phyloP scores from a whole-genome alignment of 164 flowering plant genomes.

The Berberis thunbergii region DNA sequence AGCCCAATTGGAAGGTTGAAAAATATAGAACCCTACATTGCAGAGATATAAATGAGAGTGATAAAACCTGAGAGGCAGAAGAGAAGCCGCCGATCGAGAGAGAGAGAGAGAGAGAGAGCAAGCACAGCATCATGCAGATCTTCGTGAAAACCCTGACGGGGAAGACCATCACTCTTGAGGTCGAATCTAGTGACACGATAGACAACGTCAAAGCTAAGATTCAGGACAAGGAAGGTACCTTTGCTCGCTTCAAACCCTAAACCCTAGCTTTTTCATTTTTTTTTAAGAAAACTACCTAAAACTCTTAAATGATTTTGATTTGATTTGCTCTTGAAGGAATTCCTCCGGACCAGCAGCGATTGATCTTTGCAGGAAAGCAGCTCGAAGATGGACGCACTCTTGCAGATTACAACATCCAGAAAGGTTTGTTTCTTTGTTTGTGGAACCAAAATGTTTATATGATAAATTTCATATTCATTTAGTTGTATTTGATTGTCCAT shows the following conservation, averaged over 20 bases:
- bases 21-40: too few relatives aligned
- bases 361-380: constrained; percentile 18
- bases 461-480: background rate
- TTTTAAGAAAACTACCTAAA: background rate
- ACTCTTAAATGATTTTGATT: background rate
- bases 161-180: constrained; percentile 59
- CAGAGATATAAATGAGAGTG: too few relatives aligned
- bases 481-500: background rate
- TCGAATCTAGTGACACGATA: constrained; percentile 27
- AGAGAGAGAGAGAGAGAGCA: too few relatives aligned
- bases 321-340: background rate
- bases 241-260: too few relatives aligned
- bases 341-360: constrained; percentile 15
- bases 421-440: constrained; percentile 4
- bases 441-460: background rate
- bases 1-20: too few relatives aligned
- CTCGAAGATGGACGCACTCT: constrained; percentile 18
- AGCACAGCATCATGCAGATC: constrained; percentile 43
- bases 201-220: constrained; percentile 18
- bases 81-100: too few relatives aligned
- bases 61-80: too few relatives aligned
- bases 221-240: constrained; percentile 15
- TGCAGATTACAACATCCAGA: constrained; percentile 18
- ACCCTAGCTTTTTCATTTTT: background rate
- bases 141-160: constrained; percentile 77